A percentile compares a stretch with the other conserved stretches of the same genome.
Conservation (phyloP, 441 rosid genomes). For the Kokia cookei region DNA sequence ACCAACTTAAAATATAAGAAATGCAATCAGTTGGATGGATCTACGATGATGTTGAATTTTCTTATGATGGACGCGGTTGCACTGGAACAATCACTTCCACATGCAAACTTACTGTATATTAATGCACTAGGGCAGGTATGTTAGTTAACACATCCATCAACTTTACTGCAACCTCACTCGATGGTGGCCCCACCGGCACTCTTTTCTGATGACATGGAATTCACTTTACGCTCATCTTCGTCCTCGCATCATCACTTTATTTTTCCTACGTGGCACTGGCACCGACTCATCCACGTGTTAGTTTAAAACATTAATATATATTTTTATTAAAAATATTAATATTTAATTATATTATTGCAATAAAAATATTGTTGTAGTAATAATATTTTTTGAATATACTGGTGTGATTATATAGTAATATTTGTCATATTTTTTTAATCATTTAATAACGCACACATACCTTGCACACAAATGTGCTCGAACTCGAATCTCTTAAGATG, state of each 20-base stretch:
- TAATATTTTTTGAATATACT: too few species aligned
- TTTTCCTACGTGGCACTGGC: background rate
- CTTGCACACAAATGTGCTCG: too few species aligned
- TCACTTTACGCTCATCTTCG: background rate
- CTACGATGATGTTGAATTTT: background rate
- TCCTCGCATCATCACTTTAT: background rate
- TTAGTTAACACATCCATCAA: constrained; percentile 2
- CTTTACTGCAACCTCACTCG: background rate
- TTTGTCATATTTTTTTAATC: too few species aligned
- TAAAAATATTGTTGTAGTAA: too few species aligned
- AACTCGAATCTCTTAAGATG: too few species aligned
- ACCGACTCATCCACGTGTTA: background rate
- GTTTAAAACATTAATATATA: background rate
- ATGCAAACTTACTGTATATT: background rate
- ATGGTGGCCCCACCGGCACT: background rate
- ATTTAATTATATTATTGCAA: too few species aligned
- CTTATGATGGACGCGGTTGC: background rate
- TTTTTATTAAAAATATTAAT: too few species aligned
- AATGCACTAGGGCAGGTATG: background rate
- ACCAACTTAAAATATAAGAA: background rate
- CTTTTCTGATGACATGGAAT: background rate
- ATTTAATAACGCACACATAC: too few species aligned
- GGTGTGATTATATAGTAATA: too few species aligned
- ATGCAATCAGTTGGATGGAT: background rate
- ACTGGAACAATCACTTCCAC: background rate